phyloP scores from a whole-genome alignment of 2,329 filamentous ascomycete genomes.

The Lachnellula suecica region DNA sequence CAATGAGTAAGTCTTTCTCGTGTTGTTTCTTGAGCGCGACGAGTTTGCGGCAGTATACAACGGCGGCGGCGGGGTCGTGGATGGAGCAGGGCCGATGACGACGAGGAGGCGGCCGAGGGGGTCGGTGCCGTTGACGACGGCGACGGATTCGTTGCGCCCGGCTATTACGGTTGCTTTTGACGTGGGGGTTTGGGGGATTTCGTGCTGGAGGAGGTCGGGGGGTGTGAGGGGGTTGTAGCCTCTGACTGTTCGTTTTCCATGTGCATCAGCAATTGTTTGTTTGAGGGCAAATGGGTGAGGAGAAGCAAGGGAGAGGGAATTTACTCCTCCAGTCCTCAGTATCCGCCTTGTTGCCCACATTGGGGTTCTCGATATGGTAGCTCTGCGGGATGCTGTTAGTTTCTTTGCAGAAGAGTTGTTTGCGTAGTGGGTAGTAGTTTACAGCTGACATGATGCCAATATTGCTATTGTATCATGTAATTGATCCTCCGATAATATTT shows the following conservation, averaged over 20 bases:
- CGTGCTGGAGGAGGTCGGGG: constrained; percentile 91
- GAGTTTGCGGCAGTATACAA: constrained; percentile 89
- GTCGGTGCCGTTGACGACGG: constrained; percentile 68
- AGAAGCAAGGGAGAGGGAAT: too few relatives aligned
- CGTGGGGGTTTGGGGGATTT: constrained; percentile 61
- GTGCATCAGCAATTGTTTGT: too few relatives aligned
- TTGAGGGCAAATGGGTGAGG: too few relatives aligned
- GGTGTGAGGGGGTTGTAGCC: constrained; percentile 93
- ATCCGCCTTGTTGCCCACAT: constrained; percentile 71
- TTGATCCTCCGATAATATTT: background rate
- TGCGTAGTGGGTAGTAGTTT: constrained; percentile 8
- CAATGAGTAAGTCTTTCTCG: constrained; percentile 83
- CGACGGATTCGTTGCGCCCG: constrained; percentile 62
- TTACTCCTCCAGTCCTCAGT: constrained; percentile 85
- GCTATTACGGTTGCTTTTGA: constrained; percentile 54
- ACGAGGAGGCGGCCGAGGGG: constrained; percentile 63
- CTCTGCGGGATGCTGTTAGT: constrained; percentile 44
- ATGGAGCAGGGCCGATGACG: constrained; percentile 96
- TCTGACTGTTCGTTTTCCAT: too few relatives aligned
- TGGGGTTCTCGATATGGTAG: constrained; percentile 77
- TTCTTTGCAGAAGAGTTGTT: background rate
- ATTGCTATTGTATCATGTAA: background rate
- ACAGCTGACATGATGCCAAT: constrained; percentile 18
- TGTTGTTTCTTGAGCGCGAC: constrained; percentile 83
- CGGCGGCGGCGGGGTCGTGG: constrained; percentile 86